A percentile compares a stretch with the other conserved stretches of the same genome.
These are phyloP conservation scores for Daldinia vernicosa DNA, from an alignment of 495 filamentous ascomycete genomes.

Conservation along the genomic window DNA sequence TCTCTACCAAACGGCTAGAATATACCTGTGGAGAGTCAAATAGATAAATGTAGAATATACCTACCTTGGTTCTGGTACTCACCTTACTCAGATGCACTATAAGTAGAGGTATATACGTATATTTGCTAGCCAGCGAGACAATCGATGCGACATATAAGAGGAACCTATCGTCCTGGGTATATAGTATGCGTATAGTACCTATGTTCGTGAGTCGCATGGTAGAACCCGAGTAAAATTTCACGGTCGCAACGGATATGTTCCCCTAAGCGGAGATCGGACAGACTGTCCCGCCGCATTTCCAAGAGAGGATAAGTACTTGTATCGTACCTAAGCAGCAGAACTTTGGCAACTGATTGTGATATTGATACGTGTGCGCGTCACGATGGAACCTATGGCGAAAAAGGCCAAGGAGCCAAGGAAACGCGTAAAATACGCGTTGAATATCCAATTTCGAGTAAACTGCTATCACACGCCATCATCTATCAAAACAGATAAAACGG, in stretches of 20 bases:
- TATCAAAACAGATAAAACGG: neutral
- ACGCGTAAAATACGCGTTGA: constrained; percentile 32
- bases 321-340: constrained; percentile 13
- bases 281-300: constrained; percentile 33
- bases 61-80: constrained; percentile 13
- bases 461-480: constrained; percentile 4
- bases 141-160: constrained; percentile 13
- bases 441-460: constrained; percentile 21
- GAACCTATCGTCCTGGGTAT: constrained; percentile 18
- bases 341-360: constrained; percentile 28
- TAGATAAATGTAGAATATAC: constrained; percentile 4
- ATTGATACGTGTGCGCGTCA: constrained; percentile 24
- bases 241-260: constrained; percentile 21
- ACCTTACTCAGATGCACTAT: neutral
- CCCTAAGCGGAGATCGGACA: constrained; percentile 36
- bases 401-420: constrained; percentile 20
- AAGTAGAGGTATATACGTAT: neutral
- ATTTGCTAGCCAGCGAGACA: neutral
- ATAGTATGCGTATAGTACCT: too few species aligned
- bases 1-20: constrained; percentile 4
- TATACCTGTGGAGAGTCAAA: constrained; percentile 19
- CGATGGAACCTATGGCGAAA: constrained; percentile 20
- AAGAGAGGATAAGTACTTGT: constrained; percentile 31
- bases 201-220: neutral
- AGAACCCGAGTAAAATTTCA: constrained; percentile 15